phyloP scores from a whole-genome alignment of 208 protist species.

The Trypanosoma platydactyli region DNA sequence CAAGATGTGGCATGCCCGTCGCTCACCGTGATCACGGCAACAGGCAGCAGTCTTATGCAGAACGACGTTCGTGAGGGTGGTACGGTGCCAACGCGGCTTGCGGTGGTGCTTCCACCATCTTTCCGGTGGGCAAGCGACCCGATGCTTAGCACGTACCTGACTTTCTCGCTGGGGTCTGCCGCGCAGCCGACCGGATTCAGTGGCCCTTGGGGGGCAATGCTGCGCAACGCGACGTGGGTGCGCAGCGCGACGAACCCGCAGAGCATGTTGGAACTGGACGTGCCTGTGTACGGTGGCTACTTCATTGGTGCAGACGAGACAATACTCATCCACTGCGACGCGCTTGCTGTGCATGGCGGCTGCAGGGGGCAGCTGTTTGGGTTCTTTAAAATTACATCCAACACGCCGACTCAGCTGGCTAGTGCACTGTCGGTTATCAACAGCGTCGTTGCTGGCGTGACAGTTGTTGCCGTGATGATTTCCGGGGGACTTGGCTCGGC shows the following conservation, averaged over 20 bases:
- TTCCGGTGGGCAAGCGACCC: constrained; percentile 15
- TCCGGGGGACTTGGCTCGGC: not conserved
- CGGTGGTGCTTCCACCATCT: constrained; percentile 1
- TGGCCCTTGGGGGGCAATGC: constrained; percentile 11
- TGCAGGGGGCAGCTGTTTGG: not conserved
- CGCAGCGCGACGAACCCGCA: constrained; percentile 1
- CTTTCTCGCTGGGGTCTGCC: not conserved
- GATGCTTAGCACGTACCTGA: not conserved
- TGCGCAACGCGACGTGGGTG: constrained; percentile 19
- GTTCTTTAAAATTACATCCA: not conserved
- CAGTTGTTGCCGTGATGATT: not conserved
- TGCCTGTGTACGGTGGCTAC: constrained; percentile 6
- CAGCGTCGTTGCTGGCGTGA: not conserved
- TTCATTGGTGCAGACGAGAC: constrained; percentile 12
- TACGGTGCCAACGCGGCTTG: not conserved
- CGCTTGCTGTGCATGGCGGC: constrained; percentile 9
- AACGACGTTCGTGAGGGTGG: not conserved
- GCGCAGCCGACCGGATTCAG: constrained; percentile 8
- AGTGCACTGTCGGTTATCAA: not conserved
- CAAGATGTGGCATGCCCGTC: constrained; percentile 1
- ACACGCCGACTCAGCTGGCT: not conserved
- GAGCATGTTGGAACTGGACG: not conserved
- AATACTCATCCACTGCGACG: not conserved
- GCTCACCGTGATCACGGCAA: not conserved
- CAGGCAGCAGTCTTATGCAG: not conserved